phyloP scores from a whole-genome alignment of 352 stramenopile genomes.

The Phytophthora idaei region DNA sequence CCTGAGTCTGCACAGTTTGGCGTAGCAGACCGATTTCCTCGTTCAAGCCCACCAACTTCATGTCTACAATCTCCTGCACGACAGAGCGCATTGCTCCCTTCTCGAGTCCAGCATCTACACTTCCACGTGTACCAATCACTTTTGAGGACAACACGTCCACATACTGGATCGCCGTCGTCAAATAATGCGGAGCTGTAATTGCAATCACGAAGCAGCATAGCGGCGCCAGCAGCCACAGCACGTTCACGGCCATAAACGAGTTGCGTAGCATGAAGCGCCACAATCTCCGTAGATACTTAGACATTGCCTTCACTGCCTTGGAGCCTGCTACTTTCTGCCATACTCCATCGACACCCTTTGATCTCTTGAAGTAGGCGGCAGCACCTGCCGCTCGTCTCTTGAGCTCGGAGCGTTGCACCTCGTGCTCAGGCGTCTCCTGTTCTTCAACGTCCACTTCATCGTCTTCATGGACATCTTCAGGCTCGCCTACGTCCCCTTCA shows the following conservation, averaged over 20 bases:
- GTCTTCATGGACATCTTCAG: constrained; percentile 32
- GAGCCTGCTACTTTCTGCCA: constrained; percentile 25
- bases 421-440: constrained; percentile 9
- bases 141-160: constrained; percentile 66
- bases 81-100: constrained; percentile 65
- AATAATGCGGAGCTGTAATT: constrained; percentile 72
- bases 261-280: constrained; percentile 66
- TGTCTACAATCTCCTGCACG: constrained; percentile 73
- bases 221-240: constrained; percentile 74
- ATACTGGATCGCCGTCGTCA: constrained; percentile 72
- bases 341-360: background rate
- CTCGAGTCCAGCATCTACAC: constrained; percentile 40
- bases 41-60: constrained; percentile 63
- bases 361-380: constrained; percentile 37
- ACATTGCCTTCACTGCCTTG: constrained; percentile 31
- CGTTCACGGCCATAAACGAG: constrained; percentile 77
- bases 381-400: constrained; percentile 38
- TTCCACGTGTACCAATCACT: constrained; percentile 25
- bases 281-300: constrained; percentile 38
- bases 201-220: constrained; percentile 75
- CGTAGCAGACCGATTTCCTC: constrained; percentile 57
- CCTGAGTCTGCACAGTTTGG: constrained; percentile 57
- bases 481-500: constrained; percentile 38
- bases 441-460: constrained; percentile 38
- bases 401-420: constrained; percentile 37